phyloP scores from a whole-genome alignment of 2,329 filamentous ascomycete species.

The Nemania sp. region DNA sequence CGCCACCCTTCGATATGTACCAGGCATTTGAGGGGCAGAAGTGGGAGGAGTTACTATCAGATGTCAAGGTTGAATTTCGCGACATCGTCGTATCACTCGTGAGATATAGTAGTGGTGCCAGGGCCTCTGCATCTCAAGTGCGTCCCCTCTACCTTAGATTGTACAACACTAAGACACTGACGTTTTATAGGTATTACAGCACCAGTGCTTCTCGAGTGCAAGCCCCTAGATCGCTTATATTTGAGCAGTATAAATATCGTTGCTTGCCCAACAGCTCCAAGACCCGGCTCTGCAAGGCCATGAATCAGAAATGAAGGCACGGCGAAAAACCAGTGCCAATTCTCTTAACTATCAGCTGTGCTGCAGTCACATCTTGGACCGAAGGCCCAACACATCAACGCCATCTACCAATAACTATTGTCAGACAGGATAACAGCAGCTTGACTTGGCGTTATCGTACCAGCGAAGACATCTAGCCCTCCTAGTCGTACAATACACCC shows the following conservation, averaged over 20 bases:
- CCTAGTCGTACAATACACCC: too few relatives aligned
- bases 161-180: not conserved
- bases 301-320: not conserved
- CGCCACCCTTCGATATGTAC: conserved; percentile 91
- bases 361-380: too few relatives aligned
- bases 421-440: too few relatives aligned
- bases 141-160: not conserved
- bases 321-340: not conserved
- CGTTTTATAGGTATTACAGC: conserved; percentile 17
- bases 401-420: too few relatives aligned
- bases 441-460: too few relatives aligned
- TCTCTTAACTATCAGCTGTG: too few relatives aligned
- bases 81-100: conserved; percentile 72
- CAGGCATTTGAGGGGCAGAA: conserved; percentile 67
- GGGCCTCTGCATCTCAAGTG: conserved; percentile 69
- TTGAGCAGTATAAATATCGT: not conserved
- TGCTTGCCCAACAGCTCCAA: not conserved
- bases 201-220: conserved; percentile 8
- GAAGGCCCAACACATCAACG: too few relatives aligned
- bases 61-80: conserved; percentile 60
- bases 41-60: conserved; percentile 74
- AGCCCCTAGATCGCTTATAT: not conserved
- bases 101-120: conserved; percentile 69
- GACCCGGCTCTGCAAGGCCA: not conserved
- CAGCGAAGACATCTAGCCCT: too few relatives aligned